Conservation (phyloP, 345 rosid genomes). For the Excoecaria agallocha region DNA sequence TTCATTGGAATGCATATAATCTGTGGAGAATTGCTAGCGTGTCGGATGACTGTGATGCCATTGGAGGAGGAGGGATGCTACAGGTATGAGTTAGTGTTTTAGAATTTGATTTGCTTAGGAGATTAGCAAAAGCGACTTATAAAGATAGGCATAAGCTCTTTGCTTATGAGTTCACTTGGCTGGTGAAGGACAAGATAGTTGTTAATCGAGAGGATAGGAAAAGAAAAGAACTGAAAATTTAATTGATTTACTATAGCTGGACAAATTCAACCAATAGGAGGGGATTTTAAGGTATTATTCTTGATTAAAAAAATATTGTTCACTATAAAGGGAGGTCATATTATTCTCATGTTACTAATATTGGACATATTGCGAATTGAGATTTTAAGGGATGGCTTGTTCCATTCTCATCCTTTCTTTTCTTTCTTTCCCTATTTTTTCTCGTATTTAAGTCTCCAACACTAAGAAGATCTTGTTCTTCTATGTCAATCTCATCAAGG, state of each 20-base stretch:
- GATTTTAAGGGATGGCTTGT: background rate
- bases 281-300: background rate
- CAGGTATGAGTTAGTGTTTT: conserved; percentile 47
- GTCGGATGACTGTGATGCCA: conserved; percentile 91
- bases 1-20: conserved; percentile 84
- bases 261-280: background rate
- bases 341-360: background rate
- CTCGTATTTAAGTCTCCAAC: no score
- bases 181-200: background rate
- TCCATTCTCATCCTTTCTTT: background rate
- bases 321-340: background rate
- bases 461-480: no score
- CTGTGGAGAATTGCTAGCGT: conserved; percentile 97
- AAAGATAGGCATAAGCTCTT: background rate
- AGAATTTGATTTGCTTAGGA: background rate
- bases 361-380: background rate
- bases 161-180: background rate
- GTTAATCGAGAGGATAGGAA: background rate
- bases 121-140: background rate
- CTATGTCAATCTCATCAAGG: no score
- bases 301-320: background rate
- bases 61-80: conserved; percentile 94
- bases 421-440: no score
- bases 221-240: background rate
- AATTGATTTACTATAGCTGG: no score